Base-by-base conservation (phyloP, 306 rosid species). In the Lathyrus aphaca region DNA sequence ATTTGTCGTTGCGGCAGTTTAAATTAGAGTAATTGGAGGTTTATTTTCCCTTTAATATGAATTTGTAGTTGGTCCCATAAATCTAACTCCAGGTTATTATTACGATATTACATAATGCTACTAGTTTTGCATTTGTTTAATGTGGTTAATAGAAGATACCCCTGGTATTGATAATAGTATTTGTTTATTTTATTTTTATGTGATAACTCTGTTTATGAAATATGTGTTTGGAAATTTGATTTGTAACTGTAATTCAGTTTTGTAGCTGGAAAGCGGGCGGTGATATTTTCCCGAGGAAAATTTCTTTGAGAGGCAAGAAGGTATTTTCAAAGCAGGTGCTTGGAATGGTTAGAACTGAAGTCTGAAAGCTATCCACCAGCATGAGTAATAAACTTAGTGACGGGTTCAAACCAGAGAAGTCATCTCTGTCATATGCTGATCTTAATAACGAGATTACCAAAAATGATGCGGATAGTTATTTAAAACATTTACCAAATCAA, bases 351-450 rank as follows among this genome's bases (percentile, higher is more conserved):
- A 55, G 74, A 81, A 58, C 61, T 70, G 78, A 76, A 60, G 71
- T 48, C 42, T 5, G 77, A 72, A 38, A 79, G 71, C 53, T 79
- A 56, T 56, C 71, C 40, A 37, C 71, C 89, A 78, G 62, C 71
- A 81, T 74, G 84, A 78, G 74, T 74, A 35, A 29, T 75, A 90
- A 85, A 78, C 72, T 13, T 18, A 57, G 51, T 71, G 87, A 79
- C 57, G 71, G 65, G 78, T 59, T 77, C 18, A 79, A 74, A 67
- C 77, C 72, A 30, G 88, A 79, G 72, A 86, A 76, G 75, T 70
- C 79, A 38, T 42, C 72, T 64, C 35, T 80, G 75, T 80, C 89
- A 32, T 86, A 82, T 80, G 91, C 89, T 39, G 92, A 88, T 69
- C 77, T 81, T 81, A 87, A 68, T 79, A 70, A 51, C 5, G 86